Conservation (phyloP, 257 asterid species). For the Catharanthus roseus region DNA sequence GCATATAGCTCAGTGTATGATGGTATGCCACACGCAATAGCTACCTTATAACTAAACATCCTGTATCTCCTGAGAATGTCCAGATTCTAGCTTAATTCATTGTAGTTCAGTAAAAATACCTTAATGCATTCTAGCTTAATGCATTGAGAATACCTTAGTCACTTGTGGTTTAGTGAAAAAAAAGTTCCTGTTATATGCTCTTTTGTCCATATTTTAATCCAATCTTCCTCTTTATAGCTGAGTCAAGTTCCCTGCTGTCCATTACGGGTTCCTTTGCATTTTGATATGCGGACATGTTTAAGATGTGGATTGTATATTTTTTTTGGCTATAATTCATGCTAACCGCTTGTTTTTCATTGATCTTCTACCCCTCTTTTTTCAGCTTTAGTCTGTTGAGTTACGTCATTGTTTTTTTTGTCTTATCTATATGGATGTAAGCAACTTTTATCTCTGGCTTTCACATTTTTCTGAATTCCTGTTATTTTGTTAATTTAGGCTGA, state of each 20-base stretch:
- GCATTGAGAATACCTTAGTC: neutral
- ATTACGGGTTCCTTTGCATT: neutral
- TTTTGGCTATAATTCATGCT: neutral
- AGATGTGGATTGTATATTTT: neutral
- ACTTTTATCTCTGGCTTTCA: neutral
- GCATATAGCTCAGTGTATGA: neutral
- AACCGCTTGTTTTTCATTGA: neutral
- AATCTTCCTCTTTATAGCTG: neutral
- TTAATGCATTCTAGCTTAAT: neutral
- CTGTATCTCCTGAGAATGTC: neutral
- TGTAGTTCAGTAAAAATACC: too few species aligned
- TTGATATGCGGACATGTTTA: neutral
- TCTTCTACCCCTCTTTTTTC: neutral
- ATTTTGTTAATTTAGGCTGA: slow-evolving; percentile 55
- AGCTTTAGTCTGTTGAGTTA: neutral
- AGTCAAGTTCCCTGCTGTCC: neutral
- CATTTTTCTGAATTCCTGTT: slow-evolving; percentile 15
- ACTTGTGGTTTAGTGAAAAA: neutral
- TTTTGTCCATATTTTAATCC: neutral
- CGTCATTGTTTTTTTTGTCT: neutral
- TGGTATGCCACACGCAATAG: slow-evolving; percentile 1
- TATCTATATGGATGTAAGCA: neutral
- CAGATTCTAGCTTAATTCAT: neutral
- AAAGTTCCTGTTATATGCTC: neutral
- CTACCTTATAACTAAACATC: neutral